Evolutionary conservation across 352 stramenopile species (phyloP), one percentile per base, ranked within the genome.

Genomic region (Globisporangium orthogonon): DNA sequence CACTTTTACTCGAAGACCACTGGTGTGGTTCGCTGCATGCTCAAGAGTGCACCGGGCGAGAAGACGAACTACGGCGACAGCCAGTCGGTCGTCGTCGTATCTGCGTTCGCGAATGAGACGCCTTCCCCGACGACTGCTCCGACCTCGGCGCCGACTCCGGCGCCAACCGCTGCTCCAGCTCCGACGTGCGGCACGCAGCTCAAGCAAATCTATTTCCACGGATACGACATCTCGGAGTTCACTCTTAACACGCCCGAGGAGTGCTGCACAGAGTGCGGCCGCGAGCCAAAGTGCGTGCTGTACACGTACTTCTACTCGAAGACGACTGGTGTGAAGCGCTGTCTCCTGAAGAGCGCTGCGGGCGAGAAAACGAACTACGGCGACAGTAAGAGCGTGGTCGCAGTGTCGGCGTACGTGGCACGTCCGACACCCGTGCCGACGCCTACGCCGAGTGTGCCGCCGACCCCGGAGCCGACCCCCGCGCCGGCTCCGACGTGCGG

Each of bases 191-290:
- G 43, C 33, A 35, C 31, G 54, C 54, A 53, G 45, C 33, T 60
- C 6, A 60, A 60, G 15, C 46, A 60, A 4, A 60, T 60, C 35
- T 60, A 60, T 23, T 60, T 48, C 33, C 54, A 60, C 54, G 54
- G 54, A 10, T 54, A 48, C 18, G 54, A 60, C 23, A 33, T 60
- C 54, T 31, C 37, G 2, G 45, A 52, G 37, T 37, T 60, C 45
- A 14, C 31, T 6, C 54, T 60, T 7, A 35, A 52, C 7, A 60
- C 54, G 2, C 54, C 54, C 1, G 45, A 48, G 18, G 45, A 60
- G 54, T 60, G 54, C 35, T 60, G 54, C 14, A n/a, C 43, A 6
- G 54, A 40, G 31, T 60, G 54, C 14, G 37, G 17, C 15, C 18
- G 28, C 14, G 46, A 60, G 10, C 54, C 54, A 15, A 35, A 35